Conservation (phyloP, 371 early-diverging fungal species). For the Rhizopus delemar region DNA sequence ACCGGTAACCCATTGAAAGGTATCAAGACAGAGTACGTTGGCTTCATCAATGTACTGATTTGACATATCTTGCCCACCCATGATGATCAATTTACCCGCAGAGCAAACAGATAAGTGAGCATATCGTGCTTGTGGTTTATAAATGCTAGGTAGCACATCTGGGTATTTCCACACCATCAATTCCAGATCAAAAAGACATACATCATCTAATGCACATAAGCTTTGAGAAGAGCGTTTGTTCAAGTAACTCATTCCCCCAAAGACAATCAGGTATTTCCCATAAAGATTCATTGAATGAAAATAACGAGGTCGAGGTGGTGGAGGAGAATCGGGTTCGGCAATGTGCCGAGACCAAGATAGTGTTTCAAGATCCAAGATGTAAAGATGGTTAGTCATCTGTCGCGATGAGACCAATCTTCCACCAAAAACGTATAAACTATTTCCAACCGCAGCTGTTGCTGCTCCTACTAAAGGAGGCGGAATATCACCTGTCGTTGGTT, state of each 20-base stretch:
- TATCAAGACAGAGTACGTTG: slow-evolving; percentile 64
- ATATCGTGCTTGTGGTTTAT: slow-evolving; percentile 69
- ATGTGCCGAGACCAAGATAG: slow-evolving; percentile 55
- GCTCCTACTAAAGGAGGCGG: slow-evolving; percentile 78
- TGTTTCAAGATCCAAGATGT: slow-evolving; percentile 62
- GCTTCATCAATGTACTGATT: slow-evolving; percentile 75
- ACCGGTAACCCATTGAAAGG: slow-evolving; percentile 62
- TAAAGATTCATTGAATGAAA: slow-evolving; percentile 79
- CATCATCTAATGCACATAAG: slow-evolving; percentile 63
- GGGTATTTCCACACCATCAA: slow-evolving; percentile 60
- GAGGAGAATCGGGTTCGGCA: slow-evolving; percentile 33
- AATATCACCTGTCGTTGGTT: slow-evolving; percentile 60
- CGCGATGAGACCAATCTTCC: slow-evolving; percentile 70
- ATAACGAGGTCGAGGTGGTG: slow-evolving; percentile 60
- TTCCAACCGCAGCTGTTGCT: slow-evolving; percentile 61
- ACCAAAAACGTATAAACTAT: slow-evolving; percentile 70
- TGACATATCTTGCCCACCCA: slow-evolving; percentile 74
- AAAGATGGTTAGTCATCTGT: slow-evolving; percentile 70
- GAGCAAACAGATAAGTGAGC: slow-evolving; percentile 67
- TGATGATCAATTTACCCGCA: slow-evolving; percentile 59
- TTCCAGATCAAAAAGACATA: slow-evolving; percentile 63
- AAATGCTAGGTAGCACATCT: slow-evolving; percentile 44
- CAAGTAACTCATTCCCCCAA: slow-evolving; percentile 67
- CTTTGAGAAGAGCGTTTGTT: slow-evolving; percentile 15
- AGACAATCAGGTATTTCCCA: slow-evolving; percentile 53